A percentile compares a stretch with the other conserved stretches of the same genome.
Evolutionary conservation across 1,139 yeast species (phyloP).

Genomic region (Suhomyces ambrosiae): DNA sequence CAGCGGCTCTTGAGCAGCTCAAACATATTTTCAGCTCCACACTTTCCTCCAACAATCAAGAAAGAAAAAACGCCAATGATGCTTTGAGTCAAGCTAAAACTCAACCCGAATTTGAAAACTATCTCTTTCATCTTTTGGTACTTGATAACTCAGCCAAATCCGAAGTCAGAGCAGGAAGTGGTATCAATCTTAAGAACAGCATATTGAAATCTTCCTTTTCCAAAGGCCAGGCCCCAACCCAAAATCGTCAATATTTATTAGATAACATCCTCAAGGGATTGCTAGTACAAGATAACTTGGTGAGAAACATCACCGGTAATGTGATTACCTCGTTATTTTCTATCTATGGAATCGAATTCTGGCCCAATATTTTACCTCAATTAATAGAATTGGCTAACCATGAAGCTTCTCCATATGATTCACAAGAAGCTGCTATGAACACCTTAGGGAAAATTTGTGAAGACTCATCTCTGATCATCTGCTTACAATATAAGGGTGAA

Average conservation of each 20-base stretch:
- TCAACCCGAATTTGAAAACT: slow-evolving; percentile 79
- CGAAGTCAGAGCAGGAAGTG: slow-evolving; percentile 85
- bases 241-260: slow-evolving; percentile 56
- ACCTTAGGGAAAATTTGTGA: slow-evolving; percentile 61
- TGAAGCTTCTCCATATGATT: slow-evolving; percentile 29
- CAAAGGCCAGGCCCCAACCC: slow-evolving; percentile 19
- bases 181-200: slow-evolving; percentile 78
- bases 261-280: slow-evolving; percentile 71
- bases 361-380: slow-evolving; percentile 77
- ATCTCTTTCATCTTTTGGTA: slow-evolving; percentile 69
- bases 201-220: slow-evolving; percentile 39
- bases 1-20: slow-evolving; percentile 61
- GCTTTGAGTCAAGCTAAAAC: slow-evolving; percentile 67
- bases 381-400: slow-evolving; percentile 56
- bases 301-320: slow-evolving; percentile 87
- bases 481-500: slow-evolving; percentile 81
- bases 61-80: slow-evolving; percentile 62
- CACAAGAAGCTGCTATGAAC: slow-evolving; percentile 71
- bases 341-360: slow-evolving; percentile 65
- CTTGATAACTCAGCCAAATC: slow-evolving; percentile 47
- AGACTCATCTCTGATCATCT: slow-evolving; percentile 39
- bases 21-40: slow-evolving; percentile 66
- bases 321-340: slow-evolving; percentile 83
- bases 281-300: slow-evolving; percentile 56
- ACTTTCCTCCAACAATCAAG: slow-evolving; percentile 56